These are phyloP conservation scores for Strobilomyces confusus DNA, from an alignment of 768 basidiomycete species.

Conservation along the genomic window DNA sequence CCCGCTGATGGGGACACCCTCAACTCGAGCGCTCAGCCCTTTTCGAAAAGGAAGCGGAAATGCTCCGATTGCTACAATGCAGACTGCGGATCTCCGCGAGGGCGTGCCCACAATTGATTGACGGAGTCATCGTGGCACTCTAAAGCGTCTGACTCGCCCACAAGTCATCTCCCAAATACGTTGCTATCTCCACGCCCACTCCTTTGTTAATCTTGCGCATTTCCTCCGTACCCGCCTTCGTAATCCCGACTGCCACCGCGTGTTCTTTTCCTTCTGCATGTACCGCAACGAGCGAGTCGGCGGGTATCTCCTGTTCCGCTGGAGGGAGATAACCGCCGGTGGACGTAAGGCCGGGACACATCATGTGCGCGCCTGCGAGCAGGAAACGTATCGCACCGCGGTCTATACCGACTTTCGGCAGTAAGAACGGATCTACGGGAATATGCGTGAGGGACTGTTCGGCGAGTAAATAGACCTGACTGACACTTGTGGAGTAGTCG, in stretches of 20 bases:
- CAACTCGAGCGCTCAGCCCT: not conserved
- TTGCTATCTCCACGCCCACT: constrained; percentile 82
- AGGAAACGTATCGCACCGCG: constrained; percentile 98
- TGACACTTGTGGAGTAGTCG: constrained; percentile 89
- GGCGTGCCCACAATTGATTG: not conserved
- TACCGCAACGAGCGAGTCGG: constrained; percentile 81
- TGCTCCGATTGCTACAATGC: constrained; percentile 8
- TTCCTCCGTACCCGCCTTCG: constrained; percentile 81
- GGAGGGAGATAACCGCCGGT: constrained; percentile 85
- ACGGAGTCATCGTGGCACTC: constrained; percentile 8
- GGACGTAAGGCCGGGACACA: constrained; percentile 96
- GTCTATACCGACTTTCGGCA: constrained; percentile 87
- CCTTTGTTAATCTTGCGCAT: constrained; percentile 89
- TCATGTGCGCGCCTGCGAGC: constrained; percentile 90
- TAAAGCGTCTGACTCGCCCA: constrained; percentile 69
- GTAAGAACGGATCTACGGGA: constrained; percentile 76
- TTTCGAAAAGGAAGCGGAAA: constrained; percentile 8
- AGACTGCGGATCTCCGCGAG: not conserved
- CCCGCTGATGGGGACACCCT: not conserved
- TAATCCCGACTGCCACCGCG: constrained; percentile 81
- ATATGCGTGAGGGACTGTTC: not conserved
- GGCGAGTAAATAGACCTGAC: constrained; percentile 21
- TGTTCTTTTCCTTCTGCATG: constrained; percentile 96
- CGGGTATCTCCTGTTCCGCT: constrained; percentile 58
- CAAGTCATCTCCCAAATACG: constrained; percentile 84